Percentiles rank a stretch among this genome's conserved stretches.
Conservation (phyloP, 148 eudicot species). For the Amaranthus hypochondriacus region DNA sequence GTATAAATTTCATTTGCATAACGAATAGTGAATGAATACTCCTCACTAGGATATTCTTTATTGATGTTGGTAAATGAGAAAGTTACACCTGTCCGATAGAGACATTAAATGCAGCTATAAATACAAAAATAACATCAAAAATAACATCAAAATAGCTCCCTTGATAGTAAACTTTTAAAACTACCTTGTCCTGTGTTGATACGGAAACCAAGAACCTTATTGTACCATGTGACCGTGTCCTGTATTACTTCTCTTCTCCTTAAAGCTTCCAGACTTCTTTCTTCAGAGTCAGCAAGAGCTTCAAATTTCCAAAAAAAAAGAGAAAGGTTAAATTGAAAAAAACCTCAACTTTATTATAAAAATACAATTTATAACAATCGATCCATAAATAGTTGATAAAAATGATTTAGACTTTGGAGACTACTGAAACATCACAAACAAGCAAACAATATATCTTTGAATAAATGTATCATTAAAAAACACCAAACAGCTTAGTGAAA, state of each 20-base stretch:
- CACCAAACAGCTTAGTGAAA: too few relatives aligned
- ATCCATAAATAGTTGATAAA: neutral
- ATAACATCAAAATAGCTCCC: neutral
- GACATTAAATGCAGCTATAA: conserved; percentile 11
- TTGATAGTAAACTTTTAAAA: conserved; percentile 6
- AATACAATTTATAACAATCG: neutral
- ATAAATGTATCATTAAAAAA: too few relatives aligned
- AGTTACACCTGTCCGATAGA: conserved; percentile 57
- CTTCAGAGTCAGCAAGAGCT: conserved; percentile 63
- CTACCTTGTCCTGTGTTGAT: conserved; percentile 89
- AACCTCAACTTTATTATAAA: neutral
- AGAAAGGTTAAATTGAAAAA: neutral
- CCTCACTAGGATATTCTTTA: conserved; percentile 47
- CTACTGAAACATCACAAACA: neutral
- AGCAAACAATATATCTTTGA: neutral
- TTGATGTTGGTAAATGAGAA: conserved; percentile 68
- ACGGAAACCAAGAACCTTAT: conserved; percentile 74
- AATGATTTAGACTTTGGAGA: neutral
- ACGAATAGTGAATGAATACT: conserved; percentile 72
- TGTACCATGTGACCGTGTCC: conserved; percentile 85
- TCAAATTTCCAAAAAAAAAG: conserved; percentile 11
- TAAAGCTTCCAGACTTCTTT: conserved; percentile 37
- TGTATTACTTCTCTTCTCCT: conserved; percentile 48
- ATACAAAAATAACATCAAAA: neutral
- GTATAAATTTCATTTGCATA: conserved; percentile 60